phyloP scores from a whole-genome alignment of 2,329 filamentous ascomycete species.

The Akanthomyces lecanii region DNA sequence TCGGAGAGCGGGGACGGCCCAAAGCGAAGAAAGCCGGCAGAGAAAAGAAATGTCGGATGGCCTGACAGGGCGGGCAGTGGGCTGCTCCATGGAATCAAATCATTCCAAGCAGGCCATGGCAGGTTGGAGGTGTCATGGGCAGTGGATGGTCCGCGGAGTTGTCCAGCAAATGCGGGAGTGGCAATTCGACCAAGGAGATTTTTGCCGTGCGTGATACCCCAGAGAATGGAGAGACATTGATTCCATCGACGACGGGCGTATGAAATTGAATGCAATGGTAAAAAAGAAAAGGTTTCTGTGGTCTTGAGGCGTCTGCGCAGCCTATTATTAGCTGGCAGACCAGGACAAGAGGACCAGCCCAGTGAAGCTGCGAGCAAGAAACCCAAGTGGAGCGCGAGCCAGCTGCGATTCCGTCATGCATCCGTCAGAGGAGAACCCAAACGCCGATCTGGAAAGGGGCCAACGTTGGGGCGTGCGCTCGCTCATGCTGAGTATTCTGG shows the following conservation, averaged over 20 bases:
- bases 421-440: neutral
- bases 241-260: neutral
- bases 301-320: neutral
- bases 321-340: neutral
- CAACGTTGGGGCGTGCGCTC: too few relatives aligned
- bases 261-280: neutral
- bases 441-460: neutral
- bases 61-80: neutral
- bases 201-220: neutral
- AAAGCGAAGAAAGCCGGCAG: neutral
- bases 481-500: neutral
- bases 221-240: neutral
- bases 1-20: conserved; percentile 1
- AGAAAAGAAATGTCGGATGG: neutral
- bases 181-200: neutral
- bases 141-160: neutral
- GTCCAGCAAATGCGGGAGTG: neutral
- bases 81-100: too few relatives aligned
- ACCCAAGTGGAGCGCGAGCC: neutral
- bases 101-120: neutral
- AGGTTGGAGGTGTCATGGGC: neutral
- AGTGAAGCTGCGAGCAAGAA: neutral
- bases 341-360: neutral
- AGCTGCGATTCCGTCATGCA: conserved; percentile 11
- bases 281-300: neutral